Evolutionary conservation across 495 filamentous ascomycete species (phyloP), one percentile per base, ranked within the genome.

Genomic region (Acidiella bohemica): DNA sequence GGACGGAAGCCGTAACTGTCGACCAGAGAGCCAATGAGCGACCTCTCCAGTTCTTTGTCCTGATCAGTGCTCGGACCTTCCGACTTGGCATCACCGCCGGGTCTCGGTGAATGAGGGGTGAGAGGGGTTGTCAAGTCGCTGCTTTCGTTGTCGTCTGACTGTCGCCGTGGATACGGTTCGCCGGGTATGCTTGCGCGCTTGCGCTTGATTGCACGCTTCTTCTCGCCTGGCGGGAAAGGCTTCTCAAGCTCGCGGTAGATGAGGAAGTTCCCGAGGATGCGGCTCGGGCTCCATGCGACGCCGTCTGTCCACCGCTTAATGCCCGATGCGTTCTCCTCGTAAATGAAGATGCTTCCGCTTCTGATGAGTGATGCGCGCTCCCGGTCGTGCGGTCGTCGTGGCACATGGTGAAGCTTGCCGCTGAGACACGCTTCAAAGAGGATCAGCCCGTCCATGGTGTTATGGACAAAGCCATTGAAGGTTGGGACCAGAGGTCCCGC

Each of bases 271-370:
- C 77, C 80, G 31, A 90, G 61, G 24, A 93, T 87, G 12, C 87
- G 77, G 56, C 85, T 92, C 0, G 87, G 85, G 51, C 81, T 88
- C 87, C 87, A 94, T 13, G 75, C 74, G 10, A 82, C 70, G 2
- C 85, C 84, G 56, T 95, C 87, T 0, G 87, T 94, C 87, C 87
- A 94, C 28, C 87, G 71, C 62, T 88, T 92, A 59, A 94, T 92
- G 2, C 81, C 82, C 1, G 85, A 88, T 0, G 80, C 75, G 40
- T 80, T 75, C 54, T 93, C 84, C 53, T 90, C 82, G 59, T 93
- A 93, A 47, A 93, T 80, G 57, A 93, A 88, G 9, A 93, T 72
- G 39, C 78, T 78, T 17, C 87, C 87, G 53, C 83, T 92, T 42
- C 67, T 71, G 50, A 93, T 87, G 28, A 88, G 66, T 12, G 67